These are phyloP conservation scores for Persicaria maculosa DNA, from an alignment of 148 eudicot genomes.

Conservation along the genomic window DNA sequence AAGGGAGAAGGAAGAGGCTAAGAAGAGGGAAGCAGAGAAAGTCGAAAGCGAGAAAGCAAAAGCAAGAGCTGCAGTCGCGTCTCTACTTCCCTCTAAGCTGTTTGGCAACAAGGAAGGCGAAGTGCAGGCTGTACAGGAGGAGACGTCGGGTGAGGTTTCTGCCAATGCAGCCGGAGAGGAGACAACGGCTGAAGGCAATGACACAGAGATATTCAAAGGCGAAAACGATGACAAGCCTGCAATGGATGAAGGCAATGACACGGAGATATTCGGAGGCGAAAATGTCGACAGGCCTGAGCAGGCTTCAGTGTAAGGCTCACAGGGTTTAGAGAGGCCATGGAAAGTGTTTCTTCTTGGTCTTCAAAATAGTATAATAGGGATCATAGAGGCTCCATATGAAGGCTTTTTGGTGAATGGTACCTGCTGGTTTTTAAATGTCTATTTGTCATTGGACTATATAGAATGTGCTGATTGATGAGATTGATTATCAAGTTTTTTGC, in stretches of 20 bases:
- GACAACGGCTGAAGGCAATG: slow-evolving; percentile 14
- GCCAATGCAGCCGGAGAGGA: slow-evolving; percentile 12
- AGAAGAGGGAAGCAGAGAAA: slow-evolving; percentile 61
- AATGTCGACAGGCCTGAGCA: not conserved
- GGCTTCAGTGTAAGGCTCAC: not conserved
- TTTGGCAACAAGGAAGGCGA: slow-evolving; percentile 42
- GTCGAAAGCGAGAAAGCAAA: slow-evolving; percentile 73
- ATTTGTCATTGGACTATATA: not conserved
- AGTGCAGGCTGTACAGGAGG: slow-evolving; percentile 22
- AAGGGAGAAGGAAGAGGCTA: slow-evolving; percentile 79
- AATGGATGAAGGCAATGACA: slow-evolving; percentile 13
- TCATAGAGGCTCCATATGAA: too few species aligned
- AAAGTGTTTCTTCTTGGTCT: too few species aligned
- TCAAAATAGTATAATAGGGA: too few species aligned
- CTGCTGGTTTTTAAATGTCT: not conserved
- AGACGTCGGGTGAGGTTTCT: slow-evolving; percentile 19
- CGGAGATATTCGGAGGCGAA: not conserved
- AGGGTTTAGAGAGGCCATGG: not conserved
- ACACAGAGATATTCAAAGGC: not conserved
- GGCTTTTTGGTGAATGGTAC: not conserved
- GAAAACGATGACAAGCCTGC: not conserved
- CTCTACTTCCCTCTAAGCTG: slow-evolving; percentile 66
- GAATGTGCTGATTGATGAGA: not conserved
- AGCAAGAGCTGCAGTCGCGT: slow-evolving; percentile 66
- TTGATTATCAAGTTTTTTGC: not conserved